Base-by-base conservation (phyloP, 2,329 filamentous ascomycete species). In the Aureobasidium subglaciale region DNA sequence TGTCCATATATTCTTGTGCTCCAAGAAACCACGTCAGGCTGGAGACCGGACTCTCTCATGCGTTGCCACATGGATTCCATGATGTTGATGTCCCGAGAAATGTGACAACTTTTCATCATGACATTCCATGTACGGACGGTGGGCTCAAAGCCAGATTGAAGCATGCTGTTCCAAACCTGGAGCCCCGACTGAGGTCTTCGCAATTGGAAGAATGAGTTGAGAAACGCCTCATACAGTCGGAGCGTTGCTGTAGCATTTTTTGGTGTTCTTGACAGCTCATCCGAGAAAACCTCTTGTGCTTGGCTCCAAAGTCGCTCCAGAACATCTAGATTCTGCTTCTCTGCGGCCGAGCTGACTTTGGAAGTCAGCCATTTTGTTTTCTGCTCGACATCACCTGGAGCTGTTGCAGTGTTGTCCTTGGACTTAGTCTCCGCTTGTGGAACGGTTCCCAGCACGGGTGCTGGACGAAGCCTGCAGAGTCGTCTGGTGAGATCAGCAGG, bases 91-190 rank as follows among this genome's bases (percentile, higher is more conserved):
- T 89, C 83, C 54, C 76, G 75, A 48, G 81, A 76, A 48, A 75
- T 76, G 64, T 79, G 80, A 69, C 84, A 89, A 1, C 88, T 88
- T 56, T 81, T 77, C 61, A 93, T 80, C 79, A 93, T 86, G 40
- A 81, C 73, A 35, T 83, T 86, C 80, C 87, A 93, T 0, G 87
- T 86, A 61, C 74, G 78, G 55, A 85, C 63, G 6, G 78, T 83
- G 13, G 87, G 85, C 56, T 72, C 68, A 27, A 86, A 65, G 1
- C 79, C 81, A 50, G 79, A 68, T 40, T 71, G 66, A 13, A 78
- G 64, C 76, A 83, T 80, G 57, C 75, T 67, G 56, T 81, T 80
- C 81, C 81, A 83, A 3, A 81, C 72, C 25, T 77, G 70, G n/a
- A 82, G 71, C 1, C 79, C 77, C 10, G 68, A 64, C 29, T 71